Evolutionary conservation across 2,329 filamentous ascomycete genomes (phyloP).

Genomic region (Cladosporium halotolerans): DNA sequence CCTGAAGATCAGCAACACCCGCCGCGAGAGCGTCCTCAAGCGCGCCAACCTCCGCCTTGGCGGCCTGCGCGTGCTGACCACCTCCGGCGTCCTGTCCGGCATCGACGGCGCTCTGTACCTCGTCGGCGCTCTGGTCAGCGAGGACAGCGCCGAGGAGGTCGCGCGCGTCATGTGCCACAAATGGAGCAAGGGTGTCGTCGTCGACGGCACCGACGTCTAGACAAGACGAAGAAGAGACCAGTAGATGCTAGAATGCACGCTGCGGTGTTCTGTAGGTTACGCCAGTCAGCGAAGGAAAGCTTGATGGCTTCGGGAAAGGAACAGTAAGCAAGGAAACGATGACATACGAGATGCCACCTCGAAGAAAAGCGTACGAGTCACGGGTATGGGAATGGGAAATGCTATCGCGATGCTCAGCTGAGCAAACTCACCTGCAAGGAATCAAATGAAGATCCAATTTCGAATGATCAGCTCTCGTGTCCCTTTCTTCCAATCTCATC

Average conservation of each 20-base stretch:
- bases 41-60: slow-evolving; percentile 68
- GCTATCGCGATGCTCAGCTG: neutral
- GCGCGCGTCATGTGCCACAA: slow-evolving; percentile 71
- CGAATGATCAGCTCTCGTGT: neutral
- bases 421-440: neutral
- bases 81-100: slow-evolving; percentile 71
- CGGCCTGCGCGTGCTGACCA: slow-evolving; percentile 68
- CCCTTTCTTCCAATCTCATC: neutral
- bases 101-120: slow-evolving; percentile 80
- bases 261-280: neutral
- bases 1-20: slow-evolving; percentile 65
- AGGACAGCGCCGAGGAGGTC: slow-evolving; percentile 69
- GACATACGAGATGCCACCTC: slow-evolving; percentile 13
- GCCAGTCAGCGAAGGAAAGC: neutral
- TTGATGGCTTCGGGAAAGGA: neutral
- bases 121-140: slow-evolving; percentile 73
- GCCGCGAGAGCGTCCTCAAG: slow-evolving; percentile 74
- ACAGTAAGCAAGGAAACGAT: neutral
- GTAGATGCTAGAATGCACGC: slow-evolving; percentile 4
- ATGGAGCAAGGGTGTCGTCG: slow-evolving; percentile 79
- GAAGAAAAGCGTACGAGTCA: slow-evolving; percentile 12
- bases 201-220: slow-evolving; percentile 79
- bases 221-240: neutral
- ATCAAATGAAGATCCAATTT: neutral
- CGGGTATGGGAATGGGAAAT: neutral